Evolutionary conservation across 2,329 filamentous ascomycete genomes (phyloP).

Genomic region (Ceratocystis diversiconidia): DNA sequence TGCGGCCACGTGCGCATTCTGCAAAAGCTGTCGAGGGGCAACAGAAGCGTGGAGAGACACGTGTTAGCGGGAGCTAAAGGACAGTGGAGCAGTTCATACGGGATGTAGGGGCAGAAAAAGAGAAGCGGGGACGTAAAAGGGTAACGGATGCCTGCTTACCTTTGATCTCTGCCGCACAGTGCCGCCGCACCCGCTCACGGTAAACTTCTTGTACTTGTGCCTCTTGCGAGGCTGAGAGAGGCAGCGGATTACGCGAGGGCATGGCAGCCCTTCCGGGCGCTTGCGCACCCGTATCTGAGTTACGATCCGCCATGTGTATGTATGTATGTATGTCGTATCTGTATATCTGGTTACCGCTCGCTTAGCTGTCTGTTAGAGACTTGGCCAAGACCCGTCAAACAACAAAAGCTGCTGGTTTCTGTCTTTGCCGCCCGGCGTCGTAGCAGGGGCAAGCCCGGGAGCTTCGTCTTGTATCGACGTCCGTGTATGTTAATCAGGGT

Average conservation of each 20-base stretch:
- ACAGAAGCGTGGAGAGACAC: too few relatives aligned
- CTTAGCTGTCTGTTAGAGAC: too few relatives aligned
- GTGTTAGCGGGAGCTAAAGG: not conserved
- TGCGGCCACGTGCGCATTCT: conserved; percentile 72
- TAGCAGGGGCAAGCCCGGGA: too few relatives aligned
- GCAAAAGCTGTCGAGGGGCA: conserved; percentile 58
- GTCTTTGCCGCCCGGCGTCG: too few relatives aligned
- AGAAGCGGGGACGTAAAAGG: not conserved
- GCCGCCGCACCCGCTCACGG: conserved; percentile 60
- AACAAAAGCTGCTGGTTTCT: too few relatives aligned
- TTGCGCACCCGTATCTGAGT: not conserved
- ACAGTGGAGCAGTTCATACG: not conserved
- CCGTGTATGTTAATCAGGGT: too few relatives aligned
- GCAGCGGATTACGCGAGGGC: conserved; percentile 63
- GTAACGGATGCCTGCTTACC: conserved; percentile 31
- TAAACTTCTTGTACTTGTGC: conserved; percentile 68
- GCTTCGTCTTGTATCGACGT: too few relatives aligned
- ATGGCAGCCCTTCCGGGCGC: conserved; percentile 26
- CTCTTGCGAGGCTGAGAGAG: conserved; percentile 70
- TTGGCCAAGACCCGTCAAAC: too few relatives aligned
- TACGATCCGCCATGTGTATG: not conserved
- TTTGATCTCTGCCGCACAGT: conserved; percentile 67
- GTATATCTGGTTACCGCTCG: not conserved
- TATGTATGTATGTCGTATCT: not conserved
- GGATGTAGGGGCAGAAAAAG: not conserved